Evolutionary conservation across 345 rosid genomes (phyloP).

Genomic region (Dovyalis caffra): DNA sequence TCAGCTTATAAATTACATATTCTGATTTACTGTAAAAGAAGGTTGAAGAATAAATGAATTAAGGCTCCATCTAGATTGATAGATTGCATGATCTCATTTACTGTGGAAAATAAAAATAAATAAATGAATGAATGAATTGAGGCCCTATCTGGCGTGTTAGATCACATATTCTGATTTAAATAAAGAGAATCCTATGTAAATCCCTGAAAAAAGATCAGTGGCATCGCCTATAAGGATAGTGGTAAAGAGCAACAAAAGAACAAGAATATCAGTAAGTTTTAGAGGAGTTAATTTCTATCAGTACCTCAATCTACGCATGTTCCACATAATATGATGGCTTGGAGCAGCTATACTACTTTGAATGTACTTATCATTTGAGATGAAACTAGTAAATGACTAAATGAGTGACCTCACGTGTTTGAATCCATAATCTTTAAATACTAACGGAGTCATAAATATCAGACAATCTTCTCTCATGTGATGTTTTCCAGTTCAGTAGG

Average conservation of each 20-base stretch:
- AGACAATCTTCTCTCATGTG: not conserved
- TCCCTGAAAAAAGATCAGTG: not conserved
- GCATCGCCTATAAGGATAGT: not conserved
- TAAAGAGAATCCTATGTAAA: not conserved
- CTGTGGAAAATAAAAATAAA: not conserved
- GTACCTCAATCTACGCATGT: not conserved
- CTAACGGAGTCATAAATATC: not conserved
- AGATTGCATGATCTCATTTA: not conserved
- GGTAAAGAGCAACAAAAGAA: not conserved
- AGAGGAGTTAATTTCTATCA: not conserved
- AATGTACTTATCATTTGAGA: not conserved
- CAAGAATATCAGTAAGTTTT: not conserved
- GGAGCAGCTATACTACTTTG: not conserved
- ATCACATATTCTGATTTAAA: no score
- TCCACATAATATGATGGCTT: not conserved
- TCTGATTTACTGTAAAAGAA: slow-evolving; percentile 59
- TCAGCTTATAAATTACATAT: slow-evolving; percentile 68
- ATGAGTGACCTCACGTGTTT: not conserved
- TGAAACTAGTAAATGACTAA: not conserved
- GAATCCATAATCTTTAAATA: not conserved
- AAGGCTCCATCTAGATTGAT: not conserved
- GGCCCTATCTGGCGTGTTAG: not conserved
- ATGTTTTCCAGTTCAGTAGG: not conserved
- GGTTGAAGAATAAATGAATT: not conserved
- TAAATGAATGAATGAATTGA: no score